Conservation (phyloP, 2,329 filamentous ascomycete species). For the Calonectria pseudoreteaudii region DNA sequence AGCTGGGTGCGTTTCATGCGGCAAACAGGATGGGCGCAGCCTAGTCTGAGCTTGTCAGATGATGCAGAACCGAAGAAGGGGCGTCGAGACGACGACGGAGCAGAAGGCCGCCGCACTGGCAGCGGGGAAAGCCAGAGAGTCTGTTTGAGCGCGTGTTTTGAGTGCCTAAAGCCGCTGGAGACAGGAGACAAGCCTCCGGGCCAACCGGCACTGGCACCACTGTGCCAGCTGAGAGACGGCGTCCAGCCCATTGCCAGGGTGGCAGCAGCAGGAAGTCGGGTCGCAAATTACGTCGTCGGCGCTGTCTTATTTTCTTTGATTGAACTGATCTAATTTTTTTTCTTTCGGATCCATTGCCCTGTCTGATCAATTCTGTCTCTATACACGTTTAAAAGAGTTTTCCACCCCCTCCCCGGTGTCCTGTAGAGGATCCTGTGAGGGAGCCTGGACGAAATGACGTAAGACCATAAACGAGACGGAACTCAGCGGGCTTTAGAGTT, state of each 20-base stretch:
- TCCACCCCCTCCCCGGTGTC: not conserved
- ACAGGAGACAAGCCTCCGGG: not conserved
- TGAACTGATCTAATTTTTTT: not conserved
- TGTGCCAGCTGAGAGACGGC: not conserved
- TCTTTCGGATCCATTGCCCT: not conserved
- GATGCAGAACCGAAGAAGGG: not conserved
- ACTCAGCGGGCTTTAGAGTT: constrained; percentile 4
- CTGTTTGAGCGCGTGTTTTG: not conserved
- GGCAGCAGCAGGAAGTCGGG: not conserved
- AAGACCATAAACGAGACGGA: constrained; percentile 1
- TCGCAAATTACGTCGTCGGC: not conserved
- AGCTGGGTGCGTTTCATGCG: constrained; percentile 1
- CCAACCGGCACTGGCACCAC: not conserved
- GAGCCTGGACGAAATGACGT: not conserved
- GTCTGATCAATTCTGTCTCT: no score
- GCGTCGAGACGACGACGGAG: not conserved
- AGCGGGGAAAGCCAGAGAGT: not conserved
- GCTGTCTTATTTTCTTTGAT: not conserved
- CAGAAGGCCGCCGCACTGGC: not conserved
- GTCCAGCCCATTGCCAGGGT: not conserved
- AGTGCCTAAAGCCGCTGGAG: not conserved
- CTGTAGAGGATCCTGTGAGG: not conserved
- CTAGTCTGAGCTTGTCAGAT: not conserved
- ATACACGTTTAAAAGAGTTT: not conserved
- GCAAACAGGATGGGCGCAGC: not conserved